phyloP scores from a whole-genome alignment of 106 monocot genomes.

The Triglochin maritima region DNA sequence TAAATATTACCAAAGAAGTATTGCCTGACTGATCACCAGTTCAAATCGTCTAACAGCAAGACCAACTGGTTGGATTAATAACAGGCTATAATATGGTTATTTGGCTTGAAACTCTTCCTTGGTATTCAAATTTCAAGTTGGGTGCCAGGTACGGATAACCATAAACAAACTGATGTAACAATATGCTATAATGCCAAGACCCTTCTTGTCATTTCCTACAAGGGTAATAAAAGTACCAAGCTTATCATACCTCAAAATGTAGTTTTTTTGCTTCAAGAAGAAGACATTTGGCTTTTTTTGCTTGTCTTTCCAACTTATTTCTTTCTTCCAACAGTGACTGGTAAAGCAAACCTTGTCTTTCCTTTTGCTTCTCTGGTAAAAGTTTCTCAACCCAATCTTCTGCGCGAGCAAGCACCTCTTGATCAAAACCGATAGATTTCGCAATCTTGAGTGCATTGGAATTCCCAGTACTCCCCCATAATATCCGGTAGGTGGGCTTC shows the following conservation, averaged over 20 bases:
- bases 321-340: conserved; percentile 62
- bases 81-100: too few relatives aligned
- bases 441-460: conserved; percentile 88
- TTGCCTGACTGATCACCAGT: too few relatives aligned
- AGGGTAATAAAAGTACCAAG: too few relatives aligned
- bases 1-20: too few relatives aligned
- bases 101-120: too few relatives aligned
- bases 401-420: conserved; percentile 51
- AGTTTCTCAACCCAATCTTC: conserved; percentile 66
- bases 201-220: not conserved
- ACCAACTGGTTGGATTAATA: too few relatives aligned
- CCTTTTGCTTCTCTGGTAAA: conserved; percentile 65
- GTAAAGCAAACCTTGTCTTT: conserved; percentile 65
- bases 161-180: too few relatives aligned
- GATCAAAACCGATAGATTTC: conserved; percentile 74
- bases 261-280: conserved; percentile 51
- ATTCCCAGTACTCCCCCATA: conserved; percentile 83
- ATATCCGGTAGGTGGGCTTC: conserved; percentile 62
- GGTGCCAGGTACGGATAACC: too few relatives aligned
- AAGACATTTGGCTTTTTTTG: conserved; percentile 53
- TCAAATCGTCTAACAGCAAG: too few relatives aligned
- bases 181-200: not conserved
- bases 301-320: conserved; percentile 39
- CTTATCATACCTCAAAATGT: conserved; percentile 40
- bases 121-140: too few relatives aligned